Evolutionary conservation across 1,284 basidiomycete species (phyloP).

Genomic region (Vanrija sp.): DNA sequence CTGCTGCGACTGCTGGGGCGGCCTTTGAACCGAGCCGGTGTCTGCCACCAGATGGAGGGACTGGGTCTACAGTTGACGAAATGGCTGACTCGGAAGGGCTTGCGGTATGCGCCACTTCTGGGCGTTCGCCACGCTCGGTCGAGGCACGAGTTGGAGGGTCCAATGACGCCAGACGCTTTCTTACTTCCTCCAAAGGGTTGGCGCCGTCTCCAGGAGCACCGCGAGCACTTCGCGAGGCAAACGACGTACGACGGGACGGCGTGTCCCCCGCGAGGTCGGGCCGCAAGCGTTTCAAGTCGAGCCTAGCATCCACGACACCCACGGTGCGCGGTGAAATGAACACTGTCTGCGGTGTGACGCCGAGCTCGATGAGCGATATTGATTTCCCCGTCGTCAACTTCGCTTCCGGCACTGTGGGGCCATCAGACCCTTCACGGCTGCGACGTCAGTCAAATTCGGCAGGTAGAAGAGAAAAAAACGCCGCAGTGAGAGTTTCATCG

Average conservation of each 20-base stretch:
- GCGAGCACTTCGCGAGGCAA: conserved; percentile 36
- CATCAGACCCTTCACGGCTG: conserved; percentile 29
- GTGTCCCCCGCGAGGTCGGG: conserved; percentile 25
- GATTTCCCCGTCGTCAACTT: conserved; percentile 32
- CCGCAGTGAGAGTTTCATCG: background rate
- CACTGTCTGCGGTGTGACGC: conserved; percentile 91
- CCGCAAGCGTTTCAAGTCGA: conserved; percentile 35
- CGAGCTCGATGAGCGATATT: conserved; percentile 67
- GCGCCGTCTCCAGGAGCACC: conserved; percentile 20
- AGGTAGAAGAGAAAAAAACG: background rate
- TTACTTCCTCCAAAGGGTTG: conserved; percentile 41
- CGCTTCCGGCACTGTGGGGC: conserved; percentile 18
- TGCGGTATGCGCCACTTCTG: background rate
- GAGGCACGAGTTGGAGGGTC: conserved; percentile 22
- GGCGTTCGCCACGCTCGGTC: background rate
- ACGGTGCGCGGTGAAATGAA: conserved; percentile 64
- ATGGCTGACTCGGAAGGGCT: conserved; percentile 38
- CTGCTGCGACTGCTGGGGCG: conserved; percentile 75
- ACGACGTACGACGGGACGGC: conserved; percentile 37
- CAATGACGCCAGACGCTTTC: conserved; percentile 34
- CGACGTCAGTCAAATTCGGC: conserved; percentile 6
- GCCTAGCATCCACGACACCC: conserved; percentile 35
- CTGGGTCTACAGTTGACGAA: conserved; percentile 32
- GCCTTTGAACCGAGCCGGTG: conserved; percentile 63
- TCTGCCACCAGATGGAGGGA: background rate